Percentiles rank a stretch among this genome's conserved stretches.
Conservation (phyloP, 2,329 filamentous ascomycete genomes). For the Davidsoniella eucalypti region DNA sequence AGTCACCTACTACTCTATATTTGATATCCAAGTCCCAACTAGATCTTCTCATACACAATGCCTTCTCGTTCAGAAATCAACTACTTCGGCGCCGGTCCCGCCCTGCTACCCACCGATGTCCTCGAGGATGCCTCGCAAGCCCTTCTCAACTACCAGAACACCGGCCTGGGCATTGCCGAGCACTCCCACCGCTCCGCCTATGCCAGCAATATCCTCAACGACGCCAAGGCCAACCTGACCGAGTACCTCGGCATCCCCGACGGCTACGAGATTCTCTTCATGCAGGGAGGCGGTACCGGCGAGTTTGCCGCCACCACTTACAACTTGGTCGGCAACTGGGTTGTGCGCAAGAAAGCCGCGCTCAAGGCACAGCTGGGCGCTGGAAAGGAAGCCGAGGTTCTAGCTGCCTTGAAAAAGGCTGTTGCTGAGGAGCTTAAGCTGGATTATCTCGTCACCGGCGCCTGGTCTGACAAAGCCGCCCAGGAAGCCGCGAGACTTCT, state of each 20-base stretch:
- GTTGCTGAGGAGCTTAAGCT: constrained; percentile 57
- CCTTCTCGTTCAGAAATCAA: constrained; percentile 56
- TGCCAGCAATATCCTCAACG: constrained; percentile 62
- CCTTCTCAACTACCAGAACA: constrained; percentile 65
- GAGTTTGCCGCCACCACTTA: constrained; percentile 73
- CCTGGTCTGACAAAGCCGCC: constrained; percentile 75
- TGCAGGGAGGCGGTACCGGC: constrained; percentile 73
- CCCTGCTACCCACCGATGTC: constrained; percentile 66
- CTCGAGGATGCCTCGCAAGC: constrained; percentile 61
- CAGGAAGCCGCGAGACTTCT: constrained; percentile 68
- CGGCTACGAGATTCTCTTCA: constrained; percentile 76
- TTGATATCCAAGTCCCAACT: background rate
- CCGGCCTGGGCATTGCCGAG: constrained; percentile 74
- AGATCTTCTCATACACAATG: constrained; percentile 29
- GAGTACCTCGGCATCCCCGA: constrained; percentile 66
- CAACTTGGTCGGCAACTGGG: constrained; percentile 73
- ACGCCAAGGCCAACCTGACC: constrained; percentile 58
- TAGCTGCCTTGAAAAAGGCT: constrained; percentile 41
- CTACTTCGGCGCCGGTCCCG: constrained; percentile 84
- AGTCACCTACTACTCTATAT: background rate
- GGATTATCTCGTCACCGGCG: constrained; percentile 82
- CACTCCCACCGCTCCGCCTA: constrained; percentile 74
- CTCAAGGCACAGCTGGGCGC: constrained; percentile 38
- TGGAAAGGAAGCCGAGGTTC: constrained; percentile 26
- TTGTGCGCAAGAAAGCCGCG: constrained; percentile 47